These are phyloP conservation scores for Penstemon newberryi DNA, from an alignment of 257 asterid genomes.

Conservation along the genomic window DNA sequence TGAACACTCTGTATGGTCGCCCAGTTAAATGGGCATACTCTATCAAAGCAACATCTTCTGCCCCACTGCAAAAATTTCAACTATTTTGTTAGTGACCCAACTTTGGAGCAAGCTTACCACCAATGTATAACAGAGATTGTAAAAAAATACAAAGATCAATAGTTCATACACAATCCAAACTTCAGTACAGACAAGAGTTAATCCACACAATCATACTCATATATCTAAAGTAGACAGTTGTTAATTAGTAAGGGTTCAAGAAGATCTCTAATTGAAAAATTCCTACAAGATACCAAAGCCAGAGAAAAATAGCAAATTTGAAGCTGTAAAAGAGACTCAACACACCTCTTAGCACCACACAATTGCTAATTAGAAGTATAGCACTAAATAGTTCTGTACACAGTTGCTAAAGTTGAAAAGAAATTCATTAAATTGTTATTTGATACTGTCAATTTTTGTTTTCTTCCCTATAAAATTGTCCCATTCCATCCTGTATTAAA, in stretches of 20 bases:
- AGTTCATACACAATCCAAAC: not conserved
- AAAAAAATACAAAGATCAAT: not conserved
- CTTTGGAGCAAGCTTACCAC: not conserved
- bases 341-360: no score
- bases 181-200: not conserved
- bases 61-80: conserved; percentile 58
- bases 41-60: conserved; percentile 85
- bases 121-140: not conserved
- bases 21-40: conserved; percentile 87
- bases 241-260: not conserved
- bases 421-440: not conserved
- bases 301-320: not conserved
- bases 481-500: not conserved
- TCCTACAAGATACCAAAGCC: conserved; percentile 1
- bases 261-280: not conserved
- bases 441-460: not conserved
- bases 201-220: not conserved
- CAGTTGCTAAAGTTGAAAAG: not conserved
- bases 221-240: no score
- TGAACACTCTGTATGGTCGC: conserved; percentile 80
- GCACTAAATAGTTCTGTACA: not conserved
- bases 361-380: no score
- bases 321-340: not conserved
- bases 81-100: conserved; percentile 12
- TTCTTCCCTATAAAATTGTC: not conserved